phyloP scores from a whole-genome alignment of 345 rosid species.

The Schrenkiella parvula region DNA sequence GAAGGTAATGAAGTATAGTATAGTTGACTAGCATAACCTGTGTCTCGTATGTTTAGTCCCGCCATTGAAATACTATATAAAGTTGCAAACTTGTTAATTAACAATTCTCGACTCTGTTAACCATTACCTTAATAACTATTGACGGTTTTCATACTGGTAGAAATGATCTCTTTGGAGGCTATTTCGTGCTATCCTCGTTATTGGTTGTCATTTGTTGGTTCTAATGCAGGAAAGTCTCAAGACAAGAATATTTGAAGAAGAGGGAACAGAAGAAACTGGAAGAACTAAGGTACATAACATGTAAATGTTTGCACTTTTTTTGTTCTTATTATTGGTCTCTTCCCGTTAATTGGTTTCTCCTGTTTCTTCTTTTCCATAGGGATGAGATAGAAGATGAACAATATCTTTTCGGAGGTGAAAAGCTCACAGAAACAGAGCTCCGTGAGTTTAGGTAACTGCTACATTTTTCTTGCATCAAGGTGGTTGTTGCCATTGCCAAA shows the following conservation, averaged over 20 bases:
- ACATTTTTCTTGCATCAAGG: constrained; percentile 13
- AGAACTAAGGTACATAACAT: constrained; percentile 61
- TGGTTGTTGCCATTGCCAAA: not conserved
- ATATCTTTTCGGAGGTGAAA: constrained; percentile 71
- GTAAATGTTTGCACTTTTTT: not conserved
- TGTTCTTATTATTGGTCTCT: not conserved
- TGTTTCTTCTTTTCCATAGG: constrained; percentile 35
- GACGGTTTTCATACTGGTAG: not conserved
- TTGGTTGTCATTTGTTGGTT: constrained; percentile 18
- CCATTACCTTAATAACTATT: not conserved
- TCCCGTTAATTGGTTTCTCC: constrained; percentile 9
- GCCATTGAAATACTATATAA: not conserved
- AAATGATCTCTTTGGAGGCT: constrained; percentile 14
- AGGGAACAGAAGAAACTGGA: constrained; percentile 97
- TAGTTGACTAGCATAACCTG: constrained; percentile 9
- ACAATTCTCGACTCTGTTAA: constrained; percentile 3
- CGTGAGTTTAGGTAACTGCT: constrained; percentile 54
- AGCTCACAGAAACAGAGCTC: constrained; percentile 68
- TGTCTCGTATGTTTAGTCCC: not conserved
- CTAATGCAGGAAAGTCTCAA: constrained; percentile 70
- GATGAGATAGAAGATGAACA: constrained; percentile 92
- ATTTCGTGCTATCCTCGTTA: constrained; percentile 4
- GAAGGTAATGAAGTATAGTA: constrained; percentile 14
- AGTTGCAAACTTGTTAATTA: constrained; percentile 1
- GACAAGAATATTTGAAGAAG: constrained; percentile 88